These are phyloP conservation scores for Trichosporon faecale DNA, from an alignment of 1,284 basidiomycete genomes.

Conservation along the genomic window DNA sequence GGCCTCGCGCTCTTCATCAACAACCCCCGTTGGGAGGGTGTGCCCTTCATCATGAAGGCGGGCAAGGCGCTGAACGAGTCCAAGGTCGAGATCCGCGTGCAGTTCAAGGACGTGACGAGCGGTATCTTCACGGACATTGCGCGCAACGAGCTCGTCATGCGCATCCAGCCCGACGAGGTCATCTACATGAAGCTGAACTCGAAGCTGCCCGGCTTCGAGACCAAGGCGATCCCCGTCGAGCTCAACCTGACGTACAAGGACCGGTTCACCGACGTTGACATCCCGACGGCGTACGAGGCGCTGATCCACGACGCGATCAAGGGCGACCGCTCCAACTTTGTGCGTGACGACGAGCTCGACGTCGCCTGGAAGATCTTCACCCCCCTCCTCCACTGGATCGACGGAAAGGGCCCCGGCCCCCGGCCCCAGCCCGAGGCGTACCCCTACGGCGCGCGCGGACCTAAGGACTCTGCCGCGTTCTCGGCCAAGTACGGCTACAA, in stretches of 20 bases:
- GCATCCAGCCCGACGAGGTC: constrained; percentile 90
- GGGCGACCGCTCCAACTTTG: constrained; percentile 64
- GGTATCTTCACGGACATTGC: constrained; percentile 94
- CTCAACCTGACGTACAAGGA: constrained; percentile 97
- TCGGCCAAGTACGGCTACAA: constrained; percentile 73
- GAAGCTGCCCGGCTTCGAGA: constrained; percentile 85
- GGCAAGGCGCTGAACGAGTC: constrained; percentile 95
- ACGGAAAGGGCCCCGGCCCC: constrained; percentile 27
- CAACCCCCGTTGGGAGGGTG: constrained; percentile 94
- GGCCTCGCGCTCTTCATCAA: constrained; percentile 83
- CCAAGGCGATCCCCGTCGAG: constrained; percentile 84
- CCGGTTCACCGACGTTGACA: constrained; percentile 79
- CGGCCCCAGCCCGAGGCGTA: constrained; percentile 68
- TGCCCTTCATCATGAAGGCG: constrained; percentile 94
- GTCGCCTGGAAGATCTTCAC: constrained; percentile 98
- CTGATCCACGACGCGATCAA: constrained; percentile 85
- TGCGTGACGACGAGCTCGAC: constrained; percentile 90
- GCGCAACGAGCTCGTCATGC: constrained; percentile 90
- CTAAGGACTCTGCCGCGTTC: constrained; percentile 73
- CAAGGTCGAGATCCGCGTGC: constrained; percentile 93
- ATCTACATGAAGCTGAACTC: constrained; percentile 93
- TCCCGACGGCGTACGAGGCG: constrained; percentile 91
- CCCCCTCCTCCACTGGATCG: constrained; percentile 88
- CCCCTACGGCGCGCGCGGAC: constrained; percentile 90
- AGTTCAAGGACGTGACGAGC: constrained; percentile 92